phyloP scores from a whole-genome alignment of 306 rosid species.

The Cicer chorassanicum region DNA sequence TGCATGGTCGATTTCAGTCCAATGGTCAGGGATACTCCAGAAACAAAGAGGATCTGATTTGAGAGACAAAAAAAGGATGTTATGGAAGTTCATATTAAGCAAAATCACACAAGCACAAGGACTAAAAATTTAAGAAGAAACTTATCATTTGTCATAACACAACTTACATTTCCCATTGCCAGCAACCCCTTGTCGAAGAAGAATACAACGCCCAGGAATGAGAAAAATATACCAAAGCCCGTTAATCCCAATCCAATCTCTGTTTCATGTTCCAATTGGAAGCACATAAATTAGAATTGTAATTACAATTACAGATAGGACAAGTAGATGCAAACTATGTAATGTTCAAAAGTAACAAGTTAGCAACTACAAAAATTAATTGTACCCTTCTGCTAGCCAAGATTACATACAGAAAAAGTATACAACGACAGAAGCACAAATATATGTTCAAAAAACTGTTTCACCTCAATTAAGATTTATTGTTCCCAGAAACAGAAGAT shows the following conservation, averaged over 20 bases:
- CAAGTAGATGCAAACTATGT: conserved; percentile 21
- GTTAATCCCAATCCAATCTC: conserved; percentile 97
- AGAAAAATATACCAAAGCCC: conserved; percentile 95
- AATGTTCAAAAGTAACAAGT: conserved; percentile 15
- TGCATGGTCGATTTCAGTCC: conserved; percentile 92
- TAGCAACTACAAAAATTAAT: no score
- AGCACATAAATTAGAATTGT: conserved; percentile 37
- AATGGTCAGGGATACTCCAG: conserved; percentile 93
- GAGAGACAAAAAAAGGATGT: conserved; percentile 43
- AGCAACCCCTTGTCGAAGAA: conserved; percentile 97
- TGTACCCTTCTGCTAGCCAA: no score
- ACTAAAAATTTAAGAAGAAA: conserved; percentile 26
- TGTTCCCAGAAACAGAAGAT: no score
- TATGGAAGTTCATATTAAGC: conserved; percentile 23
- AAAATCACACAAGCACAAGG: conserved; percentile 35
- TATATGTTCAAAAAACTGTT: no score
- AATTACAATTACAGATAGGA: conserved; percentile 24
- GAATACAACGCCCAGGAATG: conserved; percentile 83
- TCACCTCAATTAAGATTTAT: no score
- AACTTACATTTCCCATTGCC: conserved; percentile 96
- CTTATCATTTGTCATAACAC: neutral
- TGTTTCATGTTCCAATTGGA: conserved; percentile 53
- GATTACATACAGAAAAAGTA: no score
- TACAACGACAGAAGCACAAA: no score
- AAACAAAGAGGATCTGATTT: conserved; percentile 89